These are phyloP conservation scores for Lycium barbarum DNA, from an alignment of 257 asterid species.

Conservation along the genomic window DNA sequence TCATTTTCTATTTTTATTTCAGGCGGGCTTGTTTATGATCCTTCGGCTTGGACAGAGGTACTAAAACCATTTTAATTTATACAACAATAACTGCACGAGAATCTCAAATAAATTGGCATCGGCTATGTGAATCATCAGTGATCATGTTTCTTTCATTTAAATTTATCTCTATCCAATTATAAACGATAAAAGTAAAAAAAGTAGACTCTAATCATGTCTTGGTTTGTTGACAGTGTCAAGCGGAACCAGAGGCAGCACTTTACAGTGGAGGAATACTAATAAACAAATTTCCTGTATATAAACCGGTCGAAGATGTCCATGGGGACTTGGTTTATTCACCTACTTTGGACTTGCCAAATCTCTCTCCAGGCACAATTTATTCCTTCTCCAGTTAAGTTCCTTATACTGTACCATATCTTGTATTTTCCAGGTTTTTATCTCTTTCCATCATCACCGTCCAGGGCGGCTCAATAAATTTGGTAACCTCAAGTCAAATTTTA, in stretches of 20 bases:
- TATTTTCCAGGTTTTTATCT: not conserved
- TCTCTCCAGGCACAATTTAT: constrained; percentile 53
- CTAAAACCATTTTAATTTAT: not conserved
- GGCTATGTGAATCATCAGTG: not conserved
- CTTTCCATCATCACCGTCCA: not conserved
- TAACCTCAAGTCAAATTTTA: too few relatives aligned
- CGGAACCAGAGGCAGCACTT: constrained; percentile 58
- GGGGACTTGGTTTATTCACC: constrained; percentile 34
- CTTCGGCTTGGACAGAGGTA: constrained; percentile 48
- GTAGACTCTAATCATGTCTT: not conserved
- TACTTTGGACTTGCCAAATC: constrained; percentile 47
- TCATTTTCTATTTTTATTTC: constrained; percentile 4
- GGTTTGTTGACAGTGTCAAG: constrained; percentile 51
- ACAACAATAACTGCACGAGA: not conserved
- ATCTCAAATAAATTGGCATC: not conserved
- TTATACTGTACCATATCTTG: too few relatives aligned
- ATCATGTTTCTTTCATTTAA: not conserved
- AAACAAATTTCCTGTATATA: constrained; percentile 27
- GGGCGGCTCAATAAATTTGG: too few relatives aligned
- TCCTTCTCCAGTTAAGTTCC: constrained; percentile 63
- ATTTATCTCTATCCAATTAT: not conserved
- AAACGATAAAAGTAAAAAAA: too few relatives aligned
- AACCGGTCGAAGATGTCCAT: not conserved
- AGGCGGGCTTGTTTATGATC: constrained; percentile 40
- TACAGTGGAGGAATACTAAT: constrained; percentile 64